These are phyloP conservation scores for Sarocladium strictum DNA, from an alignment of 2,329 filamentous ascomycete genomes.

Conservation along the genomic window DNA sequence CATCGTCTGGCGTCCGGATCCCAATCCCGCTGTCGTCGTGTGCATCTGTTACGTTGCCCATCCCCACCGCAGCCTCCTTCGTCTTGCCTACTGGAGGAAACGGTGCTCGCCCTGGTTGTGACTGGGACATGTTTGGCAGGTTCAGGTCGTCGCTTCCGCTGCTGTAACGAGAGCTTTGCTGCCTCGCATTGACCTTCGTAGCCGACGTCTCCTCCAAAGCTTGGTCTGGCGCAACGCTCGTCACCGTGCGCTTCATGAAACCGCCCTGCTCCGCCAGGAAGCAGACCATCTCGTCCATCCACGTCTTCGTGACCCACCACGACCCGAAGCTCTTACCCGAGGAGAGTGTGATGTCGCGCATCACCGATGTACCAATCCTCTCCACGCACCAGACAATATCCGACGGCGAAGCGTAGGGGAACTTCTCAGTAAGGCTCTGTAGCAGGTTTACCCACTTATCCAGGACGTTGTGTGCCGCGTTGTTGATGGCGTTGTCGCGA, in stretches of 20 bases:
- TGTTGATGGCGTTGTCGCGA: slow-evolving; percentile 17
- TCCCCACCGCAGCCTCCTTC: slow-evolving; percentile 32
- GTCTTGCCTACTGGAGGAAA: slow-evolving; percentile 40
- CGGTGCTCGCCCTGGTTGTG: slow-evolving; percentile 43
- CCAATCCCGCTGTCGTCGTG: slow-evolving; percentile 73
- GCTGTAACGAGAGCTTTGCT: slow-evolving; percentile 33
- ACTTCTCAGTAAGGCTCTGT: slow-evolving; percentile 59
- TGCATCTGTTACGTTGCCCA: slow-evolving; percentile 33
- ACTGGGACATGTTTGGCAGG: slow-evolving; percentile 37
- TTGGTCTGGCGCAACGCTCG: slow-evolving; percentile 22
- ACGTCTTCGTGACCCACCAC: slow-evolving; percentile 95
- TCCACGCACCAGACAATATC: slow-evolving; percentile 74
- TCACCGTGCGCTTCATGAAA: slow-evolving; percentile 61
- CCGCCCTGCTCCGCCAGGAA: slow-evolving; percentile 89
- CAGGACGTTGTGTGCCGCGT: slow-evolving; percentile 58
- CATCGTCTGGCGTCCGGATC: slow-evolving; percentile 61
- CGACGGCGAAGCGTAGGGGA: slow-evolving; percentile 66
- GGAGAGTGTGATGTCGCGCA: slow-evolving; percentile 74
- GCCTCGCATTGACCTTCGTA: slow-evolving; percentile 27
- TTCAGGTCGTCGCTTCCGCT: slow-evolving; percentile 40
- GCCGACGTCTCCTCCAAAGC: slow-evolving; percentile 27
- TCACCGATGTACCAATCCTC: slow-evolving; percentile 66
- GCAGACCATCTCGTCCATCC: slow-evolving; percentile 88
- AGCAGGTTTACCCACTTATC: slow-evolving; percentile 76
- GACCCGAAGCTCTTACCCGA: slow-evolving; percentile 78